Conservation (phyloP, 208 protist species). For the Leishmania amazonensis region DNA sequence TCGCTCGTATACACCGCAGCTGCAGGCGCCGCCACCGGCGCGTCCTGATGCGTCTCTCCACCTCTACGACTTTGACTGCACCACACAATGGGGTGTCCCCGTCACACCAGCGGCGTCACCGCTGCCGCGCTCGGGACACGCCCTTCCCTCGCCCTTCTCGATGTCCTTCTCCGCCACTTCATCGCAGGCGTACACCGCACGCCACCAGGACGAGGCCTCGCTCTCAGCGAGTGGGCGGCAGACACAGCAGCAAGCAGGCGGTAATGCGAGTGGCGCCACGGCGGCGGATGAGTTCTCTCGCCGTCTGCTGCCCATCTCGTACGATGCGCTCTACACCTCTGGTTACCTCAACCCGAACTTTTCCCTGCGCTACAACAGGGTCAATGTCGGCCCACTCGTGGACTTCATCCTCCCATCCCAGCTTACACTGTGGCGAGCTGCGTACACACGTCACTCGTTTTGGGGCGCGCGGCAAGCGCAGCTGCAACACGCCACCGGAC, state of each 20-base stretch:
- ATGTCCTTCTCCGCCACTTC: not conserved
- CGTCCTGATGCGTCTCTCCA: not conserved
- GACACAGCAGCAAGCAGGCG: constrained; percentile 1
- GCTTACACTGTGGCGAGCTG: constrained; percentile 39
- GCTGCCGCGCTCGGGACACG: not conserved
- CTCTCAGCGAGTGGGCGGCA: not conserved
- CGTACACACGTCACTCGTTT: constrained; percentile 53
- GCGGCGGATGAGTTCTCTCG: constrained; percentile 13
- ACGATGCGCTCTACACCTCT: constrained; percentile 45
- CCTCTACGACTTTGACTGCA: constrained; percentile 30
- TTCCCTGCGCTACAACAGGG: constrained; percentile 45
- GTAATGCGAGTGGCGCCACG: not conserved
- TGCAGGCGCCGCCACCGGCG: not conserved
- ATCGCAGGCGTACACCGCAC: not conserved
- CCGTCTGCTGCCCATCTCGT: constrained; percentile 42
- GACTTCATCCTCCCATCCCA: constrained; percentile 32
- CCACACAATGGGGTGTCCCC: constrained; percentile 13
- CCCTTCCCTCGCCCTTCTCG: not conserved
- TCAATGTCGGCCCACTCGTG: constrained; percentile 51
- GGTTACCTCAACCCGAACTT: constrained; percentile 60
- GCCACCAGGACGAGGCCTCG: not conserved
- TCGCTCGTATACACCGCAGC: not conserved
- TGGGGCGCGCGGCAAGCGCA: constrained; percentile 26
- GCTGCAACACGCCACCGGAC: constrained; percentile 32
- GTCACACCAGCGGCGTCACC: not conserved